phyloP scores from a whole-genome alignment of 2,329 filamentous ascomycete species.

The Claviceps digitariae region DNA sequence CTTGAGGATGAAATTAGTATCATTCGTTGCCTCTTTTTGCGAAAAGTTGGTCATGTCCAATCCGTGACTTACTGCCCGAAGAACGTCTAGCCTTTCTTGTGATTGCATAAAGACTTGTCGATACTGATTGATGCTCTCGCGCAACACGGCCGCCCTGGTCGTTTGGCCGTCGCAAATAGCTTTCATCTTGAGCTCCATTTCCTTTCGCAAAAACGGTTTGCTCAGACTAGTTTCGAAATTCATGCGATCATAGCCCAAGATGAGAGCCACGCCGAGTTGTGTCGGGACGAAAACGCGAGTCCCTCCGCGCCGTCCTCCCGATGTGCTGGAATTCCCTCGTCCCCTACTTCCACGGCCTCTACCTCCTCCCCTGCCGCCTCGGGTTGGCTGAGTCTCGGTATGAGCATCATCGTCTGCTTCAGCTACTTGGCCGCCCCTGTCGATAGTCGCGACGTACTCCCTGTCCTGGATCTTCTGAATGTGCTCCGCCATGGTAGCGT shows the following conservation, averaged over 20 bases:
- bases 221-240: conserved; percentile 84
- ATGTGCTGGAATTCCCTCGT: conserved; percentile 27
- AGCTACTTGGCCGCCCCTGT: conserved; percentile 24
- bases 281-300: conserved; percentile 88
- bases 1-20: conserved; percentile 10
- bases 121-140: conserved; percentile 78
- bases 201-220: conserved; percentile 91
- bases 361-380: conserved; percentile 36
- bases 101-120: conserved; percentile 75
- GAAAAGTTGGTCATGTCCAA: background rate
- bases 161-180: conserved; percentile 83
- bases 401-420: conserved; percentile 26
- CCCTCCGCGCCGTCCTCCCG: conserved; percentile 30
- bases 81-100: conserved; percentile 55
- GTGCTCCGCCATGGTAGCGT: conserved; percentile 98
- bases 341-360: conserved; percentile 26
- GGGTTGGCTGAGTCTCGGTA: conserved; percentile 6
- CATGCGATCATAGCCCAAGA: conserved; percentile 90
- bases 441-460: conserved; percentile 63
- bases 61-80: conserved; percentile 41
- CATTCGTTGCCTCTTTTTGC: background rate
- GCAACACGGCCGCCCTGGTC: conserved; percentile 60
- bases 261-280: conserved; percentile 76
- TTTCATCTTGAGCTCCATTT: conserved; percentile 97
- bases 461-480: conserved; percentile 90